Base-by-base conservation (phyloP, 345 rosid genomes). In the Aquilaria sinensis region DNA sequence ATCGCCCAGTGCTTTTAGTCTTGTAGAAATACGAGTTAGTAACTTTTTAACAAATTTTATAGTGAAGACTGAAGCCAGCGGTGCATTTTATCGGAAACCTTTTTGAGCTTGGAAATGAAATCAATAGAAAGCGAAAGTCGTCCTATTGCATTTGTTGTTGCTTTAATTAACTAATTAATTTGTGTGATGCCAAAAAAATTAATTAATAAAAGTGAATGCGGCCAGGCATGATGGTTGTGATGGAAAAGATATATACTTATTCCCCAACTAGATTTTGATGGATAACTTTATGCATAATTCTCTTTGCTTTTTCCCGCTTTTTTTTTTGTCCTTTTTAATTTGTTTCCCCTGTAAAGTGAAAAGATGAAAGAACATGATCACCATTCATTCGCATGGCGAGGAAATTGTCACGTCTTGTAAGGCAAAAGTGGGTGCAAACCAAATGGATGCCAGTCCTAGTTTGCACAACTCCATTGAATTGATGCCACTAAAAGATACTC, bases 401-500 rank as follows among this genome's bases (percentile, higher is more conserved):
- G 63, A 75, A 76, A 66, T 66, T 76, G 80, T 82, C 81, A 73
- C 73, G 78, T 82, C 76, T 30, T 83, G 92, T 70, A 69, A 62
- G 77, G 77, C 61, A 52, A 78, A 81, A 83, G 79, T 60, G 74
- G 83, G 78, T 61, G 85, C 85, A 82, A 66, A 64, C 77, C 66
- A 69, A 81, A 85, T 82, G 91, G 84, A 77, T 82, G 85, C 75
- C 87, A 82, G 91, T 72, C 85, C 81, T 70, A 80, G 12, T 73
- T 66, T 14, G 16, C 70, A 59, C 55, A 81, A 69, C 69, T 74
- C 73, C 69, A 69, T 65, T 70, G 73, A 79, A 67, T 74, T 70
- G 84, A 78, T 72, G 75, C 63, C 83, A 73, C 81, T 72, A 64
- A 76, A 75, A 72, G 68, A 58, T 70, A 78, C 75, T 78, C 72